Base-by-base conservation (phyloP, 1,284 basidiomycete genomes). In the Chalciporus sp. region DNA sequence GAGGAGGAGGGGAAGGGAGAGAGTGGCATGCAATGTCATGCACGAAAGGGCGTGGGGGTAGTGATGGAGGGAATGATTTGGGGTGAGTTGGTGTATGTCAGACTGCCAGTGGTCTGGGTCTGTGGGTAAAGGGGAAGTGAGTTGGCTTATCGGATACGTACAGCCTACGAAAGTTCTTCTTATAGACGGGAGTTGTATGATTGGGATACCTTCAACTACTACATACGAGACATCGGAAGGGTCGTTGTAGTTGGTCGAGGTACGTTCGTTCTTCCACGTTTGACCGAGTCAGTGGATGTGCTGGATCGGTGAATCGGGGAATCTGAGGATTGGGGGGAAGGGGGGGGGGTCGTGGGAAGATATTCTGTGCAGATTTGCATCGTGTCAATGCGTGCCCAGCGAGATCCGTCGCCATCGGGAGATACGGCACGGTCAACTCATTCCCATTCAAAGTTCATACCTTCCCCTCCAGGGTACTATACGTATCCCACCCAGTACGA, bases 381-480 rank as follows among this genome's bases (percentile, higher is more conserved):
- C 65, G 67, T 69, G 65, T 59, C 63, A 67, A 52, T 65, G 63
- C 62, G 60, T 59, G 58, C 65, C 67, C 8, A 66, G 64, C 65
- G 64, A 80, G 78, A 80, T 82, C 79, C 79, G 76, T 69, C 73
- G 72, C 70, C 79, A 79, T 81, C 79, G 80, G 78, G 74, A 78
- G 78, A 79, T 78, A 74, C 66, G 66, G 65, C 73, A 69, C 65
- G 55, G 56, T 49, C 53, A 72, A 62, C 65, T 59, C 51, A 51
- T 52, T 49, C 63, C n/a, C 56, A 56, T 64, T 58, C 60, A 57
- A 43, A 51, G 51, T 6, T 45, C 51, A 42, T 55, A 47, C 29
- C 58, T 65, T 58, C 67, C 71, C 23, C 23, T 23, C 23, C 23
- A 23, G 23, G 23, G 3, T 23, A 23, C 6, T 23, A 23, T 23